These are phyloP conservation scores for Mycena crocata DNA, from an alignment of 768 basidiomycete species.

Conservation along the genomic window DNA sequence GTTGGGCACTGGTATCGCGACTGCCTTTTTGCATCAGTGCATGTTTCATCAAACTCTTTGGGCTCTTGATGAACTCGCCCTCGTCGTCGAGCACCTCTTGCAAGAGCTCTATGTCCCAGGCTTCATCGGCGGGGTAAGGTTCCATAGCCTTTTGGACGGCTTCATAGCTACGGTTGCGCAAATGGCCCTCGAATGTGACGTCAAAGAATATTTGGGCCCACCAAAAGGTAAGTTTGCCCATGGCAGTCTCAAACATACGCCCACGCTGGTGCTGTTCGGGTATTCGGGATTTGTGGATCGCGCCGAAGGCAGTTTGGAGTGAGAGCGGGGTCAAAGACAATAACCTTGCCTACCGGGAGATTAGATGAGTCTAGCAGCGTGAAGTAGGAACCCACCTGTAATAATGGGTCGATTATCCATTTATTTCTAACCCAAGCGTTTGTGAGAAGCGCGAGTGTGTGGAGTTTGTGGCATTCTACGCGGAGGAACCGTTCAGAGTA, in stretches of 20 bases:
- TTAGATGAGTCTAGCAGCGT: conserved; percentile 12
- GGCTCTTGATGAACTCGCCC: conserved; percentile 76
- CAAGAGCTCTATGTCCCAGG: conserved; percentile 55
- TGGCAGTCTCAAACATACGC: conserved; percentile 86
- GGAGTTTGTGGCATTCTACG: conserved; percentile 89
- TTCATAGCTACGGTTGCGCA: conserved; percentile 82
- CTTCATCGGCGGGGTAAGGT: conserved; percentile 34
- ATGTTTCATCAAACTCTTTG: conserved; percentile 95
- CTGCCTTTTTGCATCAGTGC: conserved; percentile 83
- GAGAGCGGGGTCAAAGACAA: conserved; percentile 86
- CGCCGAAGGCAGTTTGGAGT: conserved; percentile 83
- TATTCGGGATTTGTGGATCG: conserved; percentile 83
- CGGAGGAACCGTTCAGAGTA: conserved; percentile 79
- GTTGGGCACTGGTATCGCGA: conserved; percentile 87
- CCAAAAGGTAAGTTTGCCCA: conserved; percentile 83
- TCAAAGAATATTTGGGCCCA: conserved; percentile 84
- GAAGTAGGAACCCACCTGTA: conserved; percentile 73
- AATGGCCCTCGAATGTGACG: conserved; percentile 70
- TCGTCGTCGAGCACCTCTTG: conserved; percentile 57
- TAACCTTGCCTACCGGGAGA: conserved; percentile 77
- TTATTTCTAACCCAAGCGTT: conserved; percentile 82
- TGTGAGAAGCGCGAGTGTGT: conserved; percentile 83
- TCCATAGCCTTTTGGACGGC: conserved; percentile 63
- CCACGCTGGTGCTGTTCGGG: conserved; percentile 88
- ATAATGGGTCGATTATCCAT: conserved; percentile 84